Base-by-base conservation (phyloP, 169 alveolate genomes). In the Eimeria sp. region DNA sequence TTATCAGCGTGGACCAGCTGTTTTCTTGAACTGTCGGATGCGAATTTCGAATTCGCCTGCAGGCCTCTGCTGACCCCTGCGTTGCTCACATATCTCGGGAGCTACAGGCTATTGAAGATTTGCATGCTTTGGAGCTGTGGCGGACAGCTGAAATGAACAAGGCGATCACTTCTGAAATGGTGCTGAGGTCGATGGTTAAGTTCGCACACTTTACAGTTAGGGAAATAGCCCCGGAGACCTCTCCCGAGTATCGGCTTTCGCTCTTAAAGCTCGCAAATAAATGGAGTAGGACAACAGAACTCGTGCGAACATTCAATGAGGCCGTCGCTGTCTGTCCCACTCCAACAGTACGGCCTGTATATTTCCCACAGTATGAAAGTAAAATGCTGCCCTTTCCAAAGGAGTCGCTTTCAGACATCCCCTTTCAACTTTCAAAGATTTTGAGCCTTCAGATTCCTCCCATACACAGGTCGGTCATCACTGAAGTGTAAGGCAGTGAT, bases 151-250 rank as follows among this genome's bases (percentile, higher is more conserved):
- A 82, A 82, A 25, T 54, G 67, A 43, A 54, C 51, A 51, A 51
- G 58, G 73, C 90, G 30, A 51, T 82, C 51, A 82, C 47, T 54
- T 82, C 90, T 18, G 90, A 82, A 30, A 30, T 82, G 90, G 72
- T 82, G 27, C 72, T 82, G 75, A 51, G 90, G 73, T 82, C 90
- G 18, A 82, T 82, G 90, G 72, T 82, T 51, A 82, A 82, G 90
- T 82, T 82, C 22, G 90, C 90, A n/a, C 90, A 82, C 49, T 82
- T 82, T 34, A 54, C n/a, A 5, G 16, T 54, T 30, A 25, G 90
- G 90, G 90, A 82, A 30, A 82, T 82, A 57, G 90, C 90, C 25
- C 90, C 90, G 43, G 73, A 49, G 72, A 82, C 30, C 70, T 51
- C 90, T 45, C 90, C 90, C 57, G 90, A 82, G 49, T 16, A 82